Evolutionary conservation across 2,329 filamentous ascomycete genomes (phyloP).

Genomic region (Alternaria triticimaculans): DNA sequence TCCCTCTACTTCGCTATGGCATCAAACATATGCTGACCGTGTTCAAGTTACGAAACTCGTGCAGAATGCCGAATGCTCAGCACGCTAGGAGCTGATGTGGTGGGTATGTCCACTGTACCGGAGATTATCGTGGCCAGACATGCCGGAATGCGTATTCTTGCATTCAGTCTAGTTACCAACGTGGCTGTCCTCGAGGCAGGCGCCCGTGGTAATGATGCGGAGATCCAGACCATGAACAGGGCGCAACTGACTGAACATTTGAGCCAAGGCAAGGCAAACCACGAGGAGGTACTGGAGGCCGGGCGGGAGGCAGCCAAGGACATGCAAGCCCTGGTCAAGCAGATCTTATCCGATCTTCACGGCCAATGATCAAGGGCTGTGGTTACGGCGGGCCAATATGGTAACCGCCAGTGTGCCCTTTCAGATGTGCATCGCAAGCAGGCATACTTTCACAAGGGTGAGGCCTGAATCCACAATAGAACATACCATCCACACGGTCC

Average conservation of each 20-base stretch:
- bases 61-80: conserved; percentile 69
- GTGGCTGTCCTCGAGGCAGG: conserved; percentile 66
- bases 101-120: conserved; percentile 74
- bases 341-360: conserved; percentile 52
- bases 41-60: conserved; percentile 65
- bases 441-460: background rate
- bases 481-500: background rate
- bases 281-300: conserved; percentile 70
- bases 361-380: conserved; percentile 17
- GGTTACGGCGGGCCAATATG: background rate
- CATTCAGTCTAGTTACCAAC: conserved; percentile 72
- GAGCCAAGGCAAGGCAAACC: conserved; percentile 66
- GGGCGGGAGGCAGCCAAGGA: conserved; percentile 66
- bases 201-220: conserved; percentile 63
- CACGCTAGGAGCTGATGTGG: conserved; percentile 69
- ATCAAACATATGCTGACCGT: conserved; percentile 13
- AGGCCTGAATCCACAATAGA: background rate
- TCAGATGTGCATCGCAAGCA: background rate
- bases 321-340: conserved; percentile 63
- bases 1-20: background rate
- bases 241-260: conserved; percentile 62
- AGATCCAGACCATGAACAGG: conserved; percentile 58
- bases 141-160: conserved; percentile 67
- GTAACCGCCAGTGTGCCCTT: background rate
- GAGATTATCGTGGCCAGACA: conserved; percentile 72